Evolutionary conservation across 129 eudicot species (phyloP), one percentile per base, ranked within the genome.

Genomic region (Heracleum sosnowskyi): DNA sequence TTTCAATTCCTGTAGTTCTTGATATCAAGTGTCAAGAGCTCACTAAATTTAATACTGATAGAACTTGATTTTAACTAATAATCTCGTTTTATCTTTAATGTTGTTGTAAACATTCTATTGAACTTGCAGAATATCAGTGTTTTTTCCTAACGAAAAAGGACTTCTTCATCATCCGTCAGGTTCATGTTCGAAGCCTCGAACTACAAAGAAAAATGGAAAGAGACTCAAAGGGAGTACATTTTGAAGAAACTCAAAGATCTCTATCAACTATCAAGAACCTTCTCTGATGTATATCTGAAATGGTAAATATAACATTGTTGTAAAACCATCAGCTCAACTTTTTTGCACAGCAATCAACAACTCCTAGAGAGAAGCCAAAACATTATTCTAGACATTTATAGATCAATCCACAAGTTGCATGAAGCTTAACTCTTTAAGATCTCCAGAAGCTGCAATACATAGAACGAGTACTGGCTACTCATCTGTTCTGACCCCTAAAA

Each of bases 401-500:
- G 36, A 24, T 55, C 20, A 63, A 28, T 31, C 13, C 29, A 11
- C 16, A 31, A 29, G 36, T 63, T 2, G 7, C 37, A 31, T 29
- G 7, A 31, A 63, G 36, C 70, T 26, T 22, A 26, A 26, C 20
- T 36, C 12, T 63, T 63, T 28, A 63, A 11, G 37, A 12, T 64
- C 69, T 63, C 39, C 71, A 31, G 39, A 24, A 64, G 31, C 39
- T 64, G 24, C 39, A 64, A 20, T 39, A 2, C 39, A 13, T 64
- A 18, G 0, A 64, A 20, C 31, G 18, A 33, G 8, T 15, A 64
- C 24, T 26, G 37, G 9, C 37, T 76, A 42, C 76, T 81, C 60
- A 34, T 74, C 81, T 73, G 69, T 79, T 41, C 22, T 22, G 28
- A 33, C 18, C 66, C 72, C 82, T 81, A 73, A 63, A 55, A 40